Evolutionary conservation across 192 early-diverging fungal genomes (phyloP).

Genomic region (Phycomyces blakesleeanus): DNA sequence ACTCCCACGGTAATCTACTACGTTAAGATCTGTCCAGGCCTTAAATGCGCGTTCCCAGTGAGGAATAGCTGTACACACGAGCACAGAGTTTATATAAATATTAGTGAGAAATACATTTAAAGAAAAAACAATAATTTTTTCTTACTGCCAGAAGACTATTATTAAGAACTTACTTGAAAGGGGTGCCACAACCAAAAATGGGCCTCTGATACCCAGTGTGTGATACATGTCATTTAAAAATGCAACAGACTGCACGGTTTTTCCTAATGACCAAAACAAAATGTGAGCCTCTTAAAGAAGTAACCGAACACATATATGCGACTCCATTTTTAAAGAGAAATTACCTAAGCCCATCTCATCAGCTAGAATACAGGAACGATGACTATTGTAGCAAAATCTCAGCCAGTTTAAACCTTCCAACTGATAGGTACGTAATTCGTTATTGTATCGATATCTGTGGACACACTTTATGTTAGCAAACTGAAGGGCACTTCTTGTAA

Average conservation of each 20-base stretch:
- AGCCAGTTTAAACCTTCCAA: constrained; percentile 86
- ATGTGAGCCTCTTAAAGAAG: not conserved
- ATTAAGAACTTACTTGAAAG: constrained; percentile 39
- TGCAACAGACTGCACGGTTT: constrained; percentile 76
- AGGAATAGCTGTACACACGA: constrained; percentile 35
- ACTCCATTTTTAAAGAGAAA: constrained; percentile 37
- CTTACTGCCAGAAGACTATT: too few species aligned
- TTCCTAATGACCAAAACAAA: constrained; percentile 44
- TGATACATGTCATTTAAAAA: constrained; percentile 68
- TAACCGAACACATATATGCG: not conserved
- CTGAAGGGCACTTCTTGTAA: not conserved
- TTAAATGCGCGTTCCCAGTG: constrained; percentile 70
- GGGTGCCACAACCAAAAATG: constrained; percentile 69
- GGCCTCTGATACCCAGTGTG: constrained; percentile 61
- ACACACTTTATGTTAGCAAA: not conserved
- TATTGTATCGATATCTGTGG: constrained; percentile 60
- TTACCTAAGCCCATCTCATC: constrained; percentile 94
- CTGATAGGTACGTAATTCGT: constrained; percentile 70
- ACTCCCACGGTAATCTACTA: constrained; percentile 71
- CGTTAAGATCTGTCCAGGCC: constrained; percentile 74
- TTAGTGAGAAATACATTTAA: too few species aligned
- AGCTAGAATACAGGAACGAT: constrained; percentile 82
- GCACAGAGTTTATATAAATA: too few species aligned
- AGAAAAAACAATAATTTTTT: too few species aligned
- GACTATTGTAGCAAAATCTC: constrained; percentile 72